phyloP scores from a whole-genome alignment of 805 yeast species.

The Metschnikowia henanensis region DNA sequence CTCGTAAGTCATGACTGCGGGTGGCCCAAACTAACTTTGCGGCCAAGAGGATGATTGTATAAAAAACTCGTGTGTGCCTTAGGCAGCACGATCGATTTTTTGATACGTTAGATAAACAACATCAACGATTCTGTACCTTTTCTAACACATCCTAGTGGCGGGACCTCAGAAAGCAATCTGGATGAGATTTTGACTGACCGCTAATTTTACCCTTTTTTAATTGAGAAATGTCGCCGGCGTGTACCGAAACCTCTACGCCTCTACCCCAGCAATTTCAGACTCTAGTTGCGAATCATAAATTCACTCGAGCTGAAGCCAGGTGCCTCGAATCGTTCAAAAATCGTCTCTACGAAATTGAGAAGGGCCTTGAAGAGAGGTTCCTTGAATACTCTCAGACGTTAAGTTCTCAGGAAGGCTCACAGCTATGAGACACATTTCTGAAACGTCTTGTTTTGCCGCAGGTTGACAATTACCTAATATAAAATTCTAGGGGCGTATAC shows the following conservation, averaged over 20 bases:
- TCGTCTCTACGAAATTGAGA: slow-evolving; percentile 4
- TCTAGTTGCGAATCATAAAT: neutral
- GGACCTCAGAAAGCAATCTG: no score
- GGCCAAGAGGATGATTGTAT: neutral
- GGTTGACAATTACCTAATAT: no score
- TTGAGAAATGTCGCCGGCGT: slow-evolving; percentile 1
- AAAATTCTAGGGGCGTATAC: no score
- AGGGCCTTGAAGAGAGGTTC: neutral
- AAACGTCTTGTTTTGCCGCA: no score
- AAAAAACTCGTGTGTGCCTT: neutral
- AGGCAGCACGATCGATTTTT: no score
- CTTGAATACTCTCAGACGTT: no score
- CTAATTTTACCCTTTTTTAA: neutral
- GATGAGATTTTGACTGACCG: neutral
- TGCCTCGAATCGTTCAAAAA: slow-evolving; percentile 8
- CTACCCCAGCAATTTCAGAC: neutral
- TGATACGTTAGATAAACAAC: no score
- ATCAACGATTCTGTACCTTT: no score
- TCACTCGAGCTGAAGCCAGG: slow-evolving; percentile 4
- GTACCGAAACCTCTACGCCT: neutral
- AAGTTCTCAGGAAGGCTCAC: no score
- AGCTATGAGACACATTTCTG: no score
- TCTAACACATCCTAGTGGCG: no score
- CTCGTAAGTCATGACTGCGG: neutral
- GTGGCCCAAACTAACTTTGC: neutral